These are phyloP conservation scores for Arthrocladium fulminans DNA, from an alignment of 2,329 filamentous ascomycete genomes.

Conservation along the genomic window DNA sequence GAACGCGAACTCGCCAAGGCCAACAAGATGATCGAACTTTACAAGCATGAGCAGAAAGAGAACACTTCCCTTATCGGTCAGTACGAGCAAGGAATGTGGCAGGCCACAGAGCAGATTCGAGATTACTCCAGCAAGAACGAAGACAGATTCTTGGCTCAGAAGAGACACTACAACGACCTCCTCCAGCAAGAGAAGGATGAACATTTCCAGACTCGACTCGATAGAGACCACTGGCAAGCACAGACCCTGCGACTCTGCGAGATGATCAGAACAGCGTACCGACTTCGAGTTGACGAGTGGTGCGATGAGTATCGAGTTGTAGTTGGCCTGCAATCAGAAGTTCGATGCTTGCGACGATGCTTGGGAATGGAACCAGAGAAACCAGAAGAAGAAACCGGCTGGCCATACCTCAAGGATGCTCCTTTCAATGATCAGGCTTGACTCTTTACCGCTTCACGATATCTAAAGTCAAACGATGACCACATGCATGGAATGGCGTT, in stretches of 20 bases:
- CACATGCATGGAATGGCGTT: background rate
- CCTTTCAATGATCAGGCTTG: conserved; percentile 24
- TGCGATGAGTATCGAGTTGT: conserved; percentile 36
- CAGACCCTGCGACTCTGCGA: conserved; percentile 40
- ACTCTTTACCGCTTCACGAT: background rate
- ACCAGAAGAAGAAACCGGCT: conserved; percentile 42
- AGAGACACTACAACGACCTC: conserved; percentile 42
- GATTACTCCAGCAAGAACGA: conserved; percentile 44
- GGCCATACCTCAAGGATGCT: conserved; percentile 39
- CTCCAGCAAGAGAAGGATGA: conserved; percentile 43
- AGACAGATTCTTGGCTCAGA: conserved; percentile 38
- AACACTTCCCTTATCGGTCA: conserved; percentile 41
- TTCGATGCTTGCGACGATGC: conserved; percentile 39
- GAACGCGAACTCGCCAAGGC: conserved; percentile 40
- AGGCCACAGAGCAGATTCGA: conserved; percentile 43
- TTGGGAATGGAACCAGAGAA: conserved; percentile 41
- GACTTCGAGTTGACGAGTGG: conserved; percentile 41
- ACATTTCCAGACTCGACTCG: conserved; percentile 40
- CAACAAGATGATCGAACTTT: conserved; percentile 33
- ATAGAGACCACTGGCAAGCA: conserved; percentile 42
- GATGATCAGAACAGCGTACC: conserved; percentile 41
- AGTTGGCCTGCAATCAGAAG: conserved; percentile 40
- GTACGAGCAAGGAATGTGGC: conserved; percentile 39
- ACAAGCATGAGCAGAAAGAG: conserved; percentile 40
- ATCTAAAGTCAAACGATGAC: background rate